Conservation (phyloP, 1,139 yeast genomes). For the Pichia sp. region DNA sequence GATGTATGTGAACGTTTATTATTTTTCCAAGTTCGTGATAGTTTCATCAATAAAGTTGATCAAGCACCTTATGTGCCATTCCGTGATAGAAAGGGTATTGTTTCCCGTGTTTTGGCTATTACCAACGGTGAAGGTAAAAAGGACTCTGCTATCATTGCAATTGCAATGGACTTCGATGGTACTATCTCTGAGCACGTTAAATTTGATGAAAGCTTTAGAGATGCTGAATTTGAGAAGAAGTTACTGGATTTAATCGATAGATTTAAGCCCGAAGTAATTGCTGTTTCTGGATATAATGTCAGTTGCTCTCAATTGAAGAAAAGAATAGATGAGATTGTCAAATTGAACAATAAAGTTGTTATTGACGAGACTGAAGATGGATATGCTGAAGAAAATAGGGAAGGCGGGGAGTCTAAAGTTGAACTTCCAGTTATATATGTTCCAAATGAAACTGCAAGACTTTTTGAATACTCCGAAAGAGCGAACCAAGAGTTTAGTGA, state of each 20-base stretch:
- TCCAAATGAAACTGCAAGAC: conserved; percentile 87
- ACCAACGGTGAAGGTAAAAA: conserved; percentile 83
- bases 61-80: conserved; percentile 91
- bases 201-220: conserved; percentile 53
- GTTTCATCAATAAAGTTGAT: conserved; percentile 65
- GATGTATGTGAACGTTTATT: conserved; percentile 69
- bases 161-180: conserved; percentile 71
- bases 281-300: conserved; percentile 81
- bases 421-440: conserved; percentile 53
- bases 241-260: conserved; percentile 48
- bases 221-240: conserved; percentile 50
- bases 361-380: conserved; percentile 20
- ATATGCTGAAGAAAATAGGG: conserved; percentile 33
- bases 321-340: conserved; percentile 51
- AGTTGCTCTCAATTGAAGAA: conserved; percentile 56
- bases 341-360: conserved; percentile 47
- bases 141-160: conserved; percentile 82
- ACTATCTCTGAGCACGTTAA: conserved; percentile 70
- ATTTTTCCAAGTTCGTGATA: conserved; percentile 60
- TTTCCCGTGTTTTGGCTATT: conserved; percentile 75
- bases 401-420: conserved; percentile 31
- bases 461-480: conserved; percentile 73
- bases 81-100: conserved; percentile 69
- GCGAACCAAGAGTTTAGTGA: conserved; percentile 82
- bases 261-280: conserved; percentile 78